These are phyloP conservation scores for Nitzschia sp. DNA, from an alignment of 108 stramenopile species.

Conservation along the genomic window DNA sequence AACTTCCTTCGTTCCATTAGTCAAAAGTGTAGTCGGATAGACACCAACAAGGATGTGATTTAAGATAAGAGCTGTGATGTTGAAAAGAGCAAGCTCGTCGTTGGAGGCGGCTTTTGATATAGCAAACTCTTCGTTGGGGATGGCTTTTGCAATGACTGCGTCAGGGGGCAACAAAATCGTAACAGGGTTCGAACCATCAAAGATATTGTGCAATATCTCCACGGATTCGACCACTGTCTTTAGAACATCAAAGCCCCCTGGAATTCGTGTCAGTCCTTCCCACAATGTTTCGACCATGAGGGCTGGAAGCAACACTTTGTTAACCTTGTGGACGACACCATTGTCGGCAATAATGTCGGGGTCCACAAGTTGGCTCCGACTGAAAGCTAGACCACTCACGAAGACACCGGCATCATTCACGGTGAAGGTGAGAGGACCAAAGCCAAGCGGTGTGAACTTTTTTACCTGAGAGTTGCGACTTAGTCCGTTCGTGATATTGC, in stretches of 20 bases:
- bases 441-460: background rate
- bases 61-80: background rate
- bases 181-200: background rate
- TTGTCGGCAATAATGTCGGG: background rate
- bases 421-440: background rate
- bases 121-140: too few relatives aligned
- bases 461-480: background rate
- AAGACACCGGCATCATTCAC: constrained; percentile 1
- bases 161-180: background rate
- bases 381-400: background rate
- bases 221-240: background rate
- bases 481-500: background rate
- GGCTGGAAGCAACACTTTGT: background rate
- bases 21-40: background rate
- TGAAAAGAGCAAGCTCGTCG: background rate
- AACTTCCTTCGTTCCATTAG: background rate
- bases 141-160: background rate
- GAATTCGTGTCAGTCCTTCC: background rate
- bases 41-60: background rate
- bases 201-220: background rate
- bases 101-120: background rate
- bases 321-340: background rate
- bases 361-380: background rate
- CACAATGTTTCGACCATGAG: background rate
- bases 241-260: background rate